These are phyloP conservation scores for Mycena metata DNA, from an alignment of 768 basidiomycete species.

Conservation along the genomic window DNA sequence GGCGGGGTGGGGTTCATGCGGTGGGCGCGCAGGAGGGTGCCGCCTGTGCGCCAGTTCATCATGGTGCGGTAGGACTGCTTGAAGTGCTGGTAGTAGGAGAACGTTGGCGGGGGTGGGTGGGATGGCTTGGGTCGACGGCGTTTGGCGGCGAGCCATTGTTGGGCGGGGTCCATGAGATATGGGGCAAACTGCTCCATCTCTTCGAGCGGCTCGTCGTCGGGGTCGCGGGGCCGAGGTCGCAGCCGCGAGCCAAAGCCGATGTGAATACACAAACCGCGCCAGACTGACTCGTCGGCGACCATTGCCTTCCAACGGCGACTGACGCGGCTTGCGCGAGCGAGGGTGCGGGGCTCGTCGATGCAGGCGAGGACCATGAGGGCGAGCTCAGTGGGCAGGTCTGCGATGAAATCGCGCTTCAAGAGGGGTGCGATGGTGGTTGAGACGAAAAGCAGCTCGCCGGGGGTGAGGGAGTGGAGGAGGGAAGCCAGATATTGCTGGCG, in stretches of 20 bases:
- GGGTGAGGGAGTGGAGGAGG: constrained; percentile 67
- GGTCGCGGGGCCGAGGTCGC: too few species aligned
- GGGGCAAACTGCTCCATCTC: constrained; percentile 51
- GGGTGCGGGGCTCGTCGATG: constrained; percentile 80
- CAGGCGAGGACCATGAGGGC: constrained; percentile 81
- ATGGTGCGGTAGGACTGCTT: constrained; percentile 79
- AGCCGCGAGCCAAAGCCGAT: constrained; percentile 70
- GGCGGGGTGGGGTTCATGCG: constrained; percentile 50
- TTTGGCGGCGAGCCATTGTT: constrained; percentile 53
- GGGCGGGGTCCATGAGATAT: constrained; percentile 56
- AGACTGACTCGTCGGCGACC: constrained; percentile 80
- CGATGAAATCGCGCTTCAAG: constrained; percentile 72
- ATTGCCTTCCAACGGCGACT: constrained; percentile 79
- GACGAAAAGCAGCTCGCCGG: constrained; percentile 74
- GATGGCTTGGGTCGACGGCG: constrained; percentile 37
- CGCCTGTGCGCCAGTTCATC: constrained; percentile 85
- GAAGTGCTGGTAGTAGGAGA: constrained; percentile 81
- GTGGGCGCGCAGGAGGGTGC: constrained; percentile 77
- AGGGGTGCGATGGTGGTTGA: constrained; percentile 74
- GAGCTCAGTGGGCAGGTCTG: constrained; percentile 77
- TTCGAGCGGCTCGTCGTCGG: constrained; percentile 53
- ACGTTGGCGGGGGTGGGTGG: constrained; percentile 37
- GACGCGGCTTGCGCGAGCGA: constrained; percentile 78
- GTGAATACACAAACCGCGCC: constrained; percentile 80
- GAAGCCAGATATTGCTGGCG: constrained; percentile 67